Conservation (phyloP, 2,329 filamentous ascomycete species). For the Fusarium annulatum region DNA sequence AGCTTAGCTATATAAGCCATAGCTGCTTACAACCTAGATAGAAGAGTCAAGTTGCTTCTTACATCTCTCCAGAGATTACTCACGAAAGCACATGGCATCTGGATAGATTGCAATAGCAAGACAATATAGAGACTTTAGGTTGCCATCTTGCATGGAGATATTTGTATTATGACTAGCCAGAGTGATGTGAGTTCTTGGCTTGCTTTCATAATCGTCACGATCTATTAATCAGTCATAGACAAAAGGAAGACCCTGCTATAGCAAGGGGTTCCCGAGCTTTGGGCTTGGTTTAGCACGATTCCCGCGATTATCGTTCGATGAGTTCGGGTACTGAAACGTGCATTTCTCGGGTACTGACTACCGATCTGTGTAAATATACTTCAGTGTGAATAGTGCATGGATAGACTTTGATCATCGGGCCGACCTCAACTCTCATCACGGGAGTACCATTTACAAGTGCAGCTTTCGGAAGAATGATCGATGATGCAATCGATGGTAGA, state of each 20-base stretch:
- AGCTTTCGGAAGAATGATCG: not conserved
- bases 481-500: slow-evolving; percentile 8
- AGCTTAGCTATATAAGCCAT: not conserved
- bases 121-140: not conserved
- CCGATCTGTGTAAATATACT: not conserved
- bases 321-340: not conserved
- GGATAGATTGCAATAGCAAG: not conserved
- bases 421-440: slow-evolving; percentile 6
- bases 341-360: not conserved
- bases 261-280: not conserved
- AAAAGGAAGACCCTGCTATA: not conserved
- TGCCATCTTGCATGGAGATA: no score
- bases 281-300: not conserved
- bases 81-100: not conserved
- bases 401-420: slow-evolving; percentile 22
- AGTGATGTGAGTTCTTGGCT: not conserved
- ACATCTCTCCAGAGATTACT: no score
- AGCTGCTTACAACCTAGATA: not conserved
- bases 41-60: not conserved
- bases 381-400: not conserved
- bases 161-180: not conserved
- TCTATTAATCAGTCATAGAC: not conserved
- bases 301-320: not conserved
- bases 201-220: not conserved
- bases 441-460: not conserved